Percentiles rank a stretch among this genome's conserved stretches.
These are phyloP conservation scores for Salpingoeca rosetta DNA, from an alignment of 78 protist species.

Conservation along the genomic window DNA sequence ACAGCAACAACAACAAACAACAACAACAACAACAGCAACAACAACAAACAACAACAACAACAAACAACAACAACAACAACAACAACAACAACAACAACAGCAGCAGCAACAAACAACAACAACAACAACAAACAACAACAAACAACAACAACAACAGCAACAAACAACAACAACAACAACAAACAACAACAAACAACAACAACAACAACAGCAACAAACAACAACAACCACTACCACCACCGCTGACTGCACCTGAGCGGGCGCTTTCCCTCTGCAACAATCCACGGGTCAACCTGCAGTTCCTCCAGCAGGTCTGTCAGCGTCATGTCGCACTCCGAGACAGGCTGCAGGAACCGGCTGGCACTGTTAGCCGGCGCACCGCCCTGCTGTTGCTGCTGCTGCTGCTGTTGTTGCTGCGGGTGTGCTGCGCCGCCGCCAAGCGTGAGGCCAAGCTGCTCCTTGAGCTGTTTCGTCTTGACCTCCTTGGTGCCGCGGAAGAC, in stretches of 20 bases:
- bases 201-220: no score
- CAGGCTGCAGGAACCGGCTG: conserved; percentile 71
- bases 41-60: no score
- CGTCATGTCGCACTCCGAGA: conserved; percentile 69
- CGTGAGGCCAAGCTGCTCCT: conserved; percentile 46
- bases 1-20: no score
- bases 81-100: no score
- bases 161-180: no score
- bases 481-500: conserved; percentile 82
- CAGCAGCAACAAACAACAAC: no score
- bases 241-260: conserved; percentile 50
- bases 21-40: no score
- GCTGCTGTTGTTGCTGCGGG: conserved; percentile 2
- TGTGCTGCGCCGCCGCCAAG: not conserved
- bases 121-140: no score
- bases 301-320: conserved; percentile 79
- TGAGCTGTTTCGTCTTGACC: conserved; percentile 25
- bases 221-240: no score
- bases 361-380: not conserved
- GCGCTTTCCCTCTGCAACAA: conserved; percentile 62
- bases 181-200: no score
- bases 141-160: no score
- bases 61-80: no score
- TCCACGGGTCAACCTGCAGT: conserved; percentile 85
- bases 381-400: not conserved